Evolutionary conservation across 2,329 filamentous ascomycete genomes (phyloP), one percentile per base, ranked within the genome.

Genomic region (Chaetomium sp.): DNA sequence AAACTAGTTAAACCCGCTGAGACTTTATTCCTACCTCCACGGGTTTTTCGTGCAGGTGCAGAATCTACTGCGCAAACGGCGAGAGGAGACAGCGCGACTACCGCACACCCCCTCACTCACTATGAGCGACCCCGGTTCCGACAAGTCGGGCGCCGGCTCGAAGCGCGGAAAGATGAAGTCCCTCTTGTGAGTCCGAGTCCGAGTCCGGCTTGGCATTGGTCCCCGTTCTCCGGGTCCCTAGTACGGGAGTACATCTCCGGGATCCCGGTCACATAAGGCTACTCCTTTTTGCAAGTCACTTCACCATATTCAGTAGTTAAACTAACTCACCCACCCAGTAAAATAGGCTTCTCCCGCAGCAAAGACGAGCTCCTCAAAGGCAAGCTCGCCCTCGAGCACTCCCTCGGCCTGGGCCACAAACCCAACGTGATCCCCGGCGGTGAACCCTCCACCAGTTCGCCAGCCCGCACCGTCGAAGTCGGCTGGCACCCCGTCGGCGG

Each of bases 401-500:
- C 71, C 12, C 65, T 76, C 8, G 75, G 76, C 0, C 70, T 78
- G 4, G 76, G 76, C 55, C 66, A 69, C 35, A 69, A 66, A 44
- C 73, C 75, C 14, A 77, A 76, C 59, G 74, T 71, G 2, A 67
- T 78, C 32, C 76, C 75, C 1, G 60, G 67, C 0, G 69, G 65
- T 6, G 68, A 73, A 51, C 70, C 74, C 1, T 61, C 66, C 35
- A 68, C 73, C 54, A 67, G 69, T 53, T 70, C 65, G 14, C 64
- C 66, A 12, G 66, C 70, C 6, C 71, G 76, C n/a, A 64, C 67
- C 0, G 79, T 82, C 35, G 71, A 77, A 61, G 74, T 83, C 33
- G 80, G 79, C 27, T 83, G 80, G 80, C 79, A 82, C 65, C 79
- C 80, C 1, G 79, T 83, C 6, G 78, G 74, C 12, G 79, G 79